phyloP scores from a whole-genome alignment of 2,329 filamentous ascomycete genomes.

The Aspergillus calidoustus region DNA sequence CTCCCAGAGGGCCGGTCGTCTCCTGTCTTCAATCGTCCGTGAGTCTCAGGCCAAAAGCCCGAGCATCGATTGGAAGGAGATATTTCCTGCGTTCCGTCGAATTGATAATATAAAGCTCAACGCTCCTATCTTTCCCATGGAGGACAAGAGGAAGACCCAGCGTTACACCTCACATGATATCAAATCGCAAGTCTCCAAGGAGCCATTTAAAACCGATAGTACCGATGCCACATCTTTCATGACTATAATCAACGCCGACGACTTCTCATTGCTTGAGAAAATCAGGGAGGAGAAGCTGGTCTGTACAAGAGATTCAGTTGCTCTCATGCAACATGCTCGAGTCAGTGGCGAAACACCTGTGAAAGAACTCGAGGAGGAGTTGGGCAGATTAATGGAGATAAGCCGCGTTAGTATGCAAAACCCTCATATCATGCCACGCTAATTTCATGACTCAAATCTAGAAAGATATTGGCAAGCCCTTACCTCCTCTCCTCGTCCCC shows the following conservation, averaged over 20 bases:
- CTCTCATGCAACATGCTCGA: slow-evolving; percentile 36
- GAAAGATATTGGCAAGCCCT: neutral
- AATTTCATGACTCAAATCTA: neutral
- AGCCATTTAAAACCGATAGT: neutral
- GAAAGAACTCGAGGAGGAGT: slow-evolving; percentile 29
- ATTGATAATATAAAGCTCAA: slow-evolving; percentile 47
- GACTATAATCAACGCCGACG: neutral
- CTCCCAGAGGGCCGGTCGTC: slow-evolving; percentile 32
- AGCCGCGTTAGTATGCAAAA: neutral
- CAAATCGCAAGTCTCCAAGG: neutral
- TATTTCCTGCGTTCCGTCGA: slow-evolving; percentile 27
- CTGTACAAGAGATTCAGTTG: slow-evolving; percentile 28
- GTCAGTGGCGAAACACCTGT: slow-evolving; percentile 26
- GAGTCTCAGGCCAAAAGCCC: slow-evolving; percentile 19
- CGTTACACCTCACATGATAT: neutral
- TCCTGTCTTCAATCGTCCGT: slow-evolving; percentile 37
- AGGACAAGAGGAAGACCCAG: slow-evolving; percentile 41
- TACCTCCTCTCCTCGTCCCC: slow-evolving; percentile 10
- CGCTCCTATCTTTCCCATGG: slow-evolving; percentile 50
- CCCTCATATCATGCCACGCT: neutral
- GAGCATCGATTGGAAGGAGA: slow-evolving; percentile 23
- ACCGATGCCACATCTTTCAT: neutral
- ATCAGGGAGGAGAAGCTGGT: slow-evolving; percentile 31
- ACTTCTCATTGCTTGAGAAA: neutral
- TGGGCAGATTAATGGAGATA: slow-evolving; percentile 12